Percentiles rank a stretch among this genome's conserved stretches.
Conservation (phyloP, 1,284 basidiomycete genomes). For the Mixia osmundae region DNA sequence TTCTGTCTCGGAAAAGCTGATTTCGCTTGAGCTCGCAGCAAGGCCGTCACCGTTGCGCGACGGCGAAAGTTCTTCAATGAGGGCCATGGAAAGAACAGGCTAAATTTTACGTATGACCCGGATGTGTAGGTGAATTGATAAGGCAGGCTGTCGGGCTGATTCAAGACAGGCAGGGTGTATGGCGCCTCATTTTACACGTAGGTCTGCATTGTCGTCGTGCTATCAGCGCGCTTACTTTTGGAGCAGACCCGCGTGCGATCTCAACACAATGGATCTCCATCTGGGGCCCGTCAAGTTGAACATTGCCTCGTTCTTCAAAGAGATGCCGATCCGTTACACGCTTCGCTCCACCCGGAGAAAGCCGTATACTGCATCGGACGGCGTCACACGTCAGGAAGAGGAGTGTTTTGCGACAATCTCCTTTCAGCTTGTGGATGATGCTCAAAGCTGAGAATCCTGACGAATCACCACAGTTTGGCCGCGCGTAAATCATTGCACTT, state of each 20-base stretch:
- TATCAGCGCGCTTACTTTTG: slow-evolving; percentile 16
- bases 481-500: too few species aligned
- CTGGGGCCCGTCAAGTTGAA: slow-evolving; percentile 13
- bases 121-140: slow-evolving; percentile 9
- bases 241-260: background rate
- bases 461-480: background rate
- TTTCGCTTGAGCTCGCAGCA: too few species aligned
- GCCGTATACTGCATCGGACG: slow-evolving; percentile 4
- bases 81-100: slow-evolving; percentile 18
- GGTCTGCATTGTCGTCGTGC: too few species aligned
- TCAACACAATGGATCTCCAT: background rate
- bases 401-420: slow-evolving; percentile 22
- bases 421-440: slow-evolving; percentile 22
- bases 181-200: slow-evolving; percentile 13
- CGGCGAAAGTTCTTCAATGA: slow-evolving; percentile 24
- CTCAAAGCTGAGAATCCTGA: background rate
- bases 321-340: slow-evolving; percentile 26
- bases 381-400: too few species aligned
- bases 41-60: slow-evolving; percentile 20
- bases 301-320: slow-evolving; percentile 13
- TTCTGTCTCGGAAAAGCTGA: too few species aligned
- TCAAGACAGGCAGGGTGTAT: slow-evolving; percentile 6
- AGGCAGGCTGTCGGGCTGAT: slow-evolving; percentile 1
- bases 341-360: slow-evolving; percentile 19
- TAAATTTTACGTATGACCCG: slow-evolving; percentile 21